phyloP scores from a whole-genome alignment of 257 asterid genomes.

The Petrea volubilis region DNA sequence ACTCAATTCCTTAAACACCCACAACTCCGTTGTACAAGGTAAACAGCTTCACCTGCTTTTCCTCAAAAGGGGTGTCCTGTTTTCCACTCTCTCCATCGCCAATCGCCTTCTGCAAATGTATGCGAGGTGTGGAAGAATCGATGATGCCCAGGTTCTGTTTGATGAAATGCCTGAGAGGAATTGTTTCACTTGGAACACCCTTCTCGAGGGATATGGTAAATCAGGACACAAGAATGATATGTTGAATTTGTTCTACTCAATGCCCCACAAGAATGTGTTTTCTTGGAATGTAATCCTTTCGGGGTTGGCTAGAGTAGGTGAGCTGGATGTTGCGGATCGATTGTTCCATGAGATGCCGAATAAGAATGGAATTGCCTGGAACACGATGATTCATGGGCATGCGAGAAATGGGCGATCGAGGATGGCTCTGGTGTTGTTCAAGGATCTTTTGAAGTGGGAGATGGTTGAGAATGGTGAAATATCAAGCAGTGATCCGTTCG shows the following conservation, averaged over 20 bases:
- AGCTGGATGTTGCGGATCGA: conserved; percentile 54
- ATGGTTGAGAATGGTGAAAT: conserved; percentile 23
- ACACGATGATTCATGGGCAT: conserved; percentile 70
- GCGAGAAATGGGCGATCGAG: conserved; percentile 50
- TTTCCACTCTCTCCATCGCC: conserved; percentile 54
- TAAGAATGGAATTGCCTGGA: conserved; percentile 67
- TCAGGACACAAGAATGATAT: conserved; percentile 29
- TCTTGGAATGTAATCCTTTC: conserved; percentile 76
- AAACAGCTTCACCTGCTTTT: conserved; percentile 74
- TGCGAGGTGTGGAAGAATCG: conserved; percentile 49
- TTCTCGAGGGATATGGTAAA: conserved; percentile 75
- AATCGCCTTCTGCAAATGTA: conserved; percentile 88
- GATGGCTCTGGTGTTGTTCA: conserved; percentile 52
- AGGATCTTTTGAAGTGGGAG: conserved; percentile 46
- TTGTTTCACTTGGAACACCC: conserved; percentile 68
- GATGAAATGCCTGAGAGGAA: conserved; percentile 76
- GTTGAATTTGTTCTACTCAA: conserved; percentile 42
- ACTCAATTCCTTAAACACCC: conserved; percentile 52
- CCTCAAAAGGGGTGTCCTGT: conserved; percentile 68
- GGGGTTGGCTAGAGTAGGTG: conserved; percentile 51
- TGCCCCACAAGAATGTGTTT: conserved; percentile 61
- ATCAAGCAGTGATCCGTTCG: conserved; percentile 46
- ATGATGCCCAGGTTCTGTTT: conserved; percentile 57
- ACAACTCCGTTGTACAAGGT: conserved; percentile 40
- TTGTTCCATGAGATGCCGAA: conserved; percentile 67